Evolutionary conservation across 2,329 filamentous ascomycete species (phyloP).

Genomic region (Penicillium decumbens): DNA sequence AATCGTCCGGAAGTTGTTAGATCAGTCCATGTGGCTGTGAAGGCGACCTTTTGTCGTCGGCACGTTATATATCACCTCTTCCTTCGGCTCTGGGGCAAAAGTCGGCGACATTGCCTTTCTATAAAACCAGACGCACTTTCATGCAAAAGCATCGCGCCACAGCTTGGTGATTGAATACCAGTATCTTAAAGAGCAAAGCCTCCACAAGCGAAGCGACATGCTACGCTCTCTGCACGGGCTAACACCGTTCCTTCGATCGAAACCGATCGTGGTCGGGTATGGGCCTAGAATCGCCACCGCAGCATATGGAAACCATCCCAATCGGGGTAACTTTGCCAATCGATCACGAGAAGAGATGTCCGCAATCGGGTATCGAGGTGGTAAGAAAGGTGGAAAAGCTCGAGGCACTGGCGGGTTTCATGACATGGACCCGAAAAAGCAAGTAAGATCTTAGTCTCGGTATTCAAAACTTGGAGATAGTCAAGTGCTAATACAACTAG

Average conservation of each 20-base stretch:
- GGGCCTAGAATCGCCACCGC: slow-evolving; percentile 14
- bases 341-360: slow-evolving; percentile 25
- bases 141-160: background rate
- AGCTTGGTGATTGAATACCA: background rate
- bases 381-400: slow-evolving; percentile 27
- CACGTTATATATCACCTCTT: background rate
- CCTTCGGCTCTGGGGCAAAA: background rate
- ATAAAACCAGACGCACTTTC: background rate
- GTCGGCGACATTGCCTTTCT: background rate
- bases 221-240: slow-evolving; percentile 5
- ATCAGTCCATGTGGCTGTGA: background rate
- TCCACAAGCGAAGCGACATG: background rate
- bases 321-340: slow-evolving; percentile 37
- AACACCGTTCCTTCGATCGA: slow-evolving; percentile 1
- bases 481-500: slow-evolving; percentile 8
- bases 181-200: background rate
- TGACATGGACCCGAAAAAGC: slow-evolving; percentile 28
- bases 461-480: background rate
- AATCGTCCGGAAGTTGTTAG: no score
- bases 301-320: slow-evolving; percentile 22
- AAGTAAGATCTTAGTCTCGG: slow-evolving; percentile 15
- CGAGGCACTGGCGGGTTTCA: slow-evolving; percentile 26
- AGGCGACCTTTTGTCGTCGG: background rate
- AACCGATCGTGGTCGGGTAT: slow-evolving; percentile 5
- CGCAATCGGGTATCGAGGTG: slow-evolving; percentile 25